These are phyloP conservation scores for Chlamydomonas incerta DNA, from an alignment of 139 green algal genomes.

Conservation along the genomic window DNA sequence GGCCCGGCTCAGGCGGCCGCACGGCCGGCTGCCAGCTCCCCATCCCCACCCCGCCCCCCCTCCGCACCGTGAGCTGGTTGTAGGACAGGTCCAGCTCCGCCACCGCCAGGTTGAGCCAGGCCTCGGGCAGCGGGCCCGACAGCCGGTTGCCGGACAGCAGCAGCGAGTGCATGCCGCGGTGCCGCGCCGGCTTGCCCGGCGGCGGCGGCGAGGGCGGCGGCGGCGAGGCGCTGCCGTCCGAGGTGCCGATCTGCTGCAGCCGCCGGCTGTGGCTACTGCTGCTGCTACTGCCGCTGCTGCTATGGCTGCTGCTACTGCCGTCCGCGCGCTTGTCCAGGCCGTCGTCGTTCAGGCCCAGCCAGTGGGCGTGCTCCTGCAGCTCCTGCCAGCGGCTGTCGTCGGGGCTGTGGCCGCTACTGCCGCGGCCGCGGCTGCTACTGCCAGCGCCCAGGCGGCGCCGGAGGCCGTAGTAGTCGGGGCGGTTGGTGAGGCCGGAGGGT, in stretches of 20 bases:
- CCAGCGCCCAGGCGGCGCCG: neutral
- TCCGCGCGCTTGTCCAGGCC: too few relatives aligned
- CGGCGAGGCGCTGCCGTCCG: neutral
- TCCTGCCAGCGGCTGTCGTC: neutral
- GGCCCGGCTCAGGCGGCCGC: too few relatives aligned
- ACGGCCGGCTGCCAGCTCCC: too few relatives aligned
- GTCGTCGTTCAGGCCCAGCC: neutral
- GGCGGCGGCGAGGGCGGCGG: constrained; percentile 32
- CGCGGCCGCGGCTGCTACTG: neutral
- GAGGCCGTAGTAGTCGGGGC: neutral
- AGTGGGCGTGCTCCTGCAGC: neutral
- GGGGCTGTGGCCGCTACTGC: neutral
- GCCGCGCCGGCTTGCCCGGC: neutral
- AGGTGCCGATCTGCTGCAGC: constrained; percentile 21
- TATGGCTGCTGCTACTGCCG: too few relatives aligned
- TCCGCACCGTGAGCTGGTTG: constrained; percentile 26
- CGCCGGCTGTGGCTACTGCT: neutral
- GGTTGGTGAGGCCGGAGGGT: neutral
- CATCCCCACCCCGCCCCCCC: neutral
- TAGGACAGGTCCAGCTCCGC: constrained; percentile 29
- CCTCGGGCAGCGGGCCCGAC: neutral
- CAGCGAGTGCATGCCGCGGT: constrained; percentile 26
- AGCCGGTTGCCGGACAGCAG: constrained; percentile 30
- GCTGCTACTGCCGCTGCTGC: neutral
- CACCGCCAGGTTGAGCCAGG: constrained; percentile 10